Conservation (phyloP, 306 rosid genomes). For the Begonia peltatifolia region DNA sequence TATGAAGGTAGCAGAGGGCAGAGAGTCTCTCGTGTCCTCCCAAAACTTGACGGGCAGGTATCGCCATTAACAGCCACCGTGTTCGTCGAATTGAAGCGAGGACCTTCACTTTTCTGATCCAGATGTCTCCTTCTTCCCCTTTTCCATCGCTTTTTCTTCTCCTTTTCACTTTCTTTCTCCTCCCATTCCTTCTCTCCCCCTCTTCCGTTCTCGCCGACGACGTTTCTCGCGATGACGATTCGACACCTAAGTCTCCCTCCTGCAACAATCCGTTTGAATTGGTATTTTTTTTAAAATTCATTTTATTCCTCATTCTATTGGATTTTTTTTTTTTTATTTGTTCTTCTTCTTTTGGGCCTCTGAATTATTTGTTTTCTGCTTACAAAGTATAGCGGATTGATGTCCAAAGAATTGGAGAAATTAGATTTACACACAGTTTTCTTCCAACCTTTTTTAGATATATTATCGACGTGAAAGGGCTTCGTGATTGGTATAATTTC, state of each 20-base stretch:
- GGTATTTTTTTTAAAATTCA: slow-evolving; percentile 24
- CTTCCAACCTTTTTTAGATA: too few species aligned
- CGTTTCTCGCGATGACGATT: slow-evolving; percentile 28
- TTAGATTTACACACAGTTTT: too few species aligned
- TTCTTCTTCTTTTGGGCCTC: background rate
- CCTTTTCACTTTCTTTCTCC: slow-evolving; percentile 7
- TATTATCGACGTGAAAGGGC: too few species aligned
- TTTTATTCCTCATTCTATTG: background rate
- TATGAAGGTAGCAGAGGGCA: too few species aligned
- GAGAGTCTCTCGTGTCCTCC: too few species aligned
- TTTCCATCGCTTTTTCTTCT: background rate
- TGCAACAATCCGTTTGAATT: slow-evolving; percentile 61
- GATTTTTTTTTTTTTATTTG: background rate
- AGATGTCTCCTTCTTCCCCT: slow-evolving; percentile 10
- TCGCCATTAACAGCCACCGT: too few species aligned
- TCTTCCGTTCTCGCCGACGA: slow-evolving; percentile 25
- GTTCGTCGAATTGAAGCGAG: too few species aligned
- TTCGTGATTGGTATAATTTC: too few species aligned
- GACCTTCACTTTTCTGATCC: slow-evolving; percentile 14
- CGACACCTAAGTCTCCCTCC: slow-evolving; percentile 24
- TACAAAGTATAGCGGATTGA: too few species aligned
- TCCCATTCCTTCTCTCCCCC: slow-evolving; percentile 18
- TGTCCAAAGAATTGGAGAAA: too few species aligned
- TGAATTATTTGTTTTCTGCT: background rate
- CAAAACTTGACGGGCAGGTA: too few species aligned